Conservation (phyloP, 345 rosid genomes). For the Populus deltoides region DNA sequence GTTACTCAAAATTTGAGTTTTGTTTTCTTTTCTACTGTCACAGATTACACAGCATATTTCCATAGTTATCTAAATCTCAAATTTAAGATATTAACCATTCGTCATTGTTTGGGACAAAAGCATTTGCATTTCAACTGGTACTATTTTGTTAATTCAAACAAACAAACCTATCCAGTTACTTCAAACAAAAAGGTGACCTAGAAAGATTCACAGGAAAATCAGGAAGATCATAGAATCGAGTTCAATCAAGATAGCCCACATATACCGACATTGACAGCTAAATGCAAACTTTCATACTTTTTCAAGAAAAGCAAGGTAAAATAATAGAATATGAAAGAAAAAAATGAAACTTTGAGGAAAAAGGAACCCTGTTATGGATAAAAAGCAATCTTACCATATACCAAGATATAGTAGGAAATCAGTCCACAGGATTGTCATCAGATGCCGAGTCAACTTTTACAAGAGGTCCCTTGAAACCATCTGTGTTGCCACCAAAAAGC, state of each 20-base stretch:
- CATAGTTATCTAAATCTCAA: neutral
- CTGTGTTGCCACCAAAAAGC: constrained; percentile 55
- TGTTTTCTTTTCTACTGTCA: neutral
- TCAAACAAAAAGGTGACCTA: neutral
- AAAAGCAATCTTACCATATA: neutral
- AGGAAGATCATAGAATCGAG: neutral
- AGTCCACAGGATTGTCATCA: constrained; percentile 27
- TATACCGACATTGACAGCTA: neutral
- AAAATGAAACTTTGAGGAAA: neutral
- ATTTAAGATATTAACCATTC: neutral
- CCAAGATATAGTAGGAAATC: constrained; percentile 7
- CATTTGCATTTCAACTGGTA: neutral
- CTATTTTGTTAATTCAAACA: neutral
- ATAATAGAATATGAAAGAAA: neutral
- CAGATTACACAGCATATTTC: neutral
- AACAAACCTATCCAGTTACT: neutral
- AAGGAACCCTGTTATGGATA: neutral
- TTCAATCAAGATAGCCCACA: neutral
- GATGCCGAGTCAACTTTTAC: constrained; percentile 27
- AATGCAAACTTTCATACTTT: neutral
- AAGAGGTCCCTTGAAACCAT: constrained; percentile 70
- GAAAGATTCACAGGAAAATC: neutral
- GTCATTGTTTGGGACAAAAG: neutral
- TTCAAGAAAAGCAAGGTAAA: neutral
- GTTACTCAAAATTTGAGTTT: neutral